A percentile compares a stretch with the other conserved stretches of the same genome.
phyloP scores from a whole-genome alignment of 257 asterid genomes.

The Apocynum venetum region DNA sequence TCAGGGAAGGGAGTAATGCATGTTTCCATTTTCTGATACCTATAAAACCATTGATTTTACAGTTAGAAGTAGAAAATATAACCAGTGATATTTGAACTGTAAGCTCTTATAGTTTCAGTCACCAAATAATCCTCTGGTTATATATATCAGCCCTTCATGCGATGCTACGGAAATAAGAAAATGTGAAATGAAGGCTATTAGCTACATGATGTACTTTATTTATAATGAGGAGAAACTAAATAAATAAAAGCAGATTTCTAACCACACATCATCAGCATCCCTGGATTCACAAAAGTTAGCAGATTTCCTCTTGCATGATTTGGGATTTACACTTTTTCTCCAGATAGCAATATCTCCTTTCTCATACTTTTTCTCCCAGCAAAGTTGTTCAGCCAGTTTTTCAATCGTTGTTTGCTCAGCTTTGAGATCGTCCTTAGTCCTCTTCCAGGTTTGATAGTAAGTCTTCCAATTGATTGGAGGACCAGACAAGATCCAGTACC shows the following conservation, averaged over 20 bases:
- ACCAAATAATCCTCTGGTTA: slow-evolving; percentile 1
- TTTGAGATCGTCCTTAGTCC: slow-evolving; percentile 68
- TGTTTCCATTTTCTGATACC: slow-evolving; percentile 80
- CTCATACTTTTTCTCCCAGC: slow-evolving; percentile 98
- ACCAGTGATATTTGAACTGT: not conserved
- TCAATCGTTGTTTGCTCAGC: slow-evolving; percentile 79
- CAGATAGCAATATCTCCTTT: slow-evolving; percentile 83
- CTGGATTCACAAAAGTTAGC: slow-evolving; percentile 48
- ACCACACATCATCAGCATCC: slow-evolving; percentile 75
- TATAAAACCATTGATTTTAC: slow-evolving; percentile 19
- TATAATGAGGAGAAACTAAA: not conserved
- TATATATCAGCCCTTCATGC: not conserved
- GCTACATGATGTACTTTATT: not conserved
- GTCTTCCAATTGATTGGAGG: slow-evolving; percentile 98
- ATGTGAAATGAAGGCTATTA: not conserved
- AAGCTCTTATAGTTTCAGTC: not conserved
- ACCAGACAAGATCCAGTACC: slow-evolving; percentile 91
- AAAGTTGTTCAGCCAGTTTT: slow-evolving; percentile 77
- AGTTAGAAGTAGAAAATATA: not conserved
- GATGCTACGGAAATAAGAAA: not conserved
- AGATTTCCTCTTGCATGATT: slow-evolving; percentile 59
- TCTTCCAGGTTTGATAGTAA: slow-evolving; percentile 71
- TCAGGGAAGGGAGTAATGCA: slow-evolving; percentile 73
- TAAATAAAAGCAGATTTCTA: slow-evolving; percentile 23
- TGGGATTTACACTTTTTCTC: slow-evolving; percentile 53